phyloP scores from a whole-genome alignment of 2,329 filamentous ascomycete species.

The Aspergillus floridensis region DNA sequence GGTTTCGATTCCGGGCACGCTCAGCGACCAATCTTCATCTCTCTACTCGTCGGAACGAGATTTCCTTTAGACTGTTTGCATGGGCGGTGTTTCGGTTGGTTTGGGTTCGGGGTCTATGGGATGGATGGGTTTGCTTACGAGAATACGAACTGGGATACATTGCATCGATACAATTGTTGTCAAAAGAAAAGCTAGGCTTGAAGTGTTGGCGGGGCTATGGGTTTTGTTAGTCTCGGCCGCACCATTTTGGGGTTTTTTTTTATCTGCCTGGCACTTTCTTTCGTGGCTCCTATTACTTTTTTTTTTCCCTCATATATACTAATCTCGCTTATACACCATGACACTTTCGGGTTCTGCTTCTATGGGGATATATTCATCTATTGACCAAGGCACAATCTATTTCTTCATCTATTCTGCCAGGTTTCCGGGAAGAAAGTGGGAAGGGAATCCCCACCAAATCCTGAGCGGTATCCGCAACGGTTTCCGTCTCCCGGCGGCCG shows the following conservation, averaged over 20 bases:
- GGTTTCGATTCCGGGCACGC: constrained; percentile 29
- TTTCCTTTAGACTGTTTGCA: constrained; percentile 9
- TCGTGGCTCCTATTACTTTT: neutral
- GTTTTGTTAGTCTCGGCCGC: neutral
- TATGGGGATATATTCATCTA: neutral
- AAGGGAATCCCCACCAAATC: too few relatives aligned
- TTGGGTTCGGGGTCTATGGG: neutral
- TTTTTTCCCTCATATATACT: neutral
- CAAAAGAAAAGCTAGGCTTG: neutral
- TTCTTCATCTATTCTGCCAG: neutral
- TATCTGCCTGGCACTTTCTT: neutral
- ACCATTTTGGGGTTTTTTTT: neutral
- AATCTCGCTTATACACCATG: neutral
- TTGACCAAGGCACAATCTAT: neutral
- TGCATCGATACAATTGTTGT: constrained; percentile 16
- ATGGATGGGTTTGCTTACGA: constrained; percentile 9
- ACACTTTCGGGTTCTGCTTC: neutral
- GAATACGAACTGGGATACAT: constrained; percentile 1
- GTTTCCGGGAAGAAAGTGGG: neutral
- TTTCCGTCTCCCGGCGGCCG: neutral
- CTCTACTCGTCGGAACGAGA: constrained; percentile 27
- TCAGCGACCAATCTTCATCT: constrained; percentile 25
- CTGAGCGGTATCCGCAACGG: too few relatives aligned
- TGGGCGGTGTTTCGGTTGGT: constrained; percentile 1
- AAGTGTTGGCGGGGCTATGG: neutral